Conservation (phyloP, 208 protist species). For the Trypanosoma avium region DNA sequence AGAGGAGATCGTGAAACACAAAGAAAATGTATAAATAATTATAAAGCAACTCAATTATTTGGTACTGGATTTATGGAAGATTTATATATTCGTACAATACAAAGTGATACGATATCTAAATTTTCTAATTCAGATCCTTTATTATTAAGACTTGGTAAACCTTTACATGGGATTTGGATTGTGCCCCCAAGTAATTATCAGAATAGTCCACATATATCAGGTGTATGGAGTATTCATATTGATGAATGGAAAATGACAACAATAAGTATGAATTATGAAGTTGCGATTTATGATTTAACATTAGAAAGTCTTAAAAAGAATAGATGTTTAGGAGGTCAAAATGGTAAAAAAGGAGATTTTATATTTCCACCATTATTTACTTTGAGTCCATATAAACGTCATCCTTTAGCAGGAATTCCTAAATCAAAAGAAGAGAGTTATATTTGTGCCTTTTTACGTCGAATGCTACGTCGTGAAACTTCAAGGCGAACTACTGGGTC, state of each 20-base stretch:
- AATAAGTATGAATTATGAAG: constrained; percentile 25
- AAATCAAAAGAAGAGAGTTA: neutral
- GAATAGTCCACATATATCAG: neutral
- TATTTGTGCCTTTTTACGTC: constrained; percentile 3
- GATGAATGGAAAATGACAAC: constrained; percentile 35
- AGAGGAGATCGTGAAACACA: neutral
- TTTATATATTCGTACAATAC: constrained; percentile 12
- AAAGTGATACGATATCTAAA: neutral
- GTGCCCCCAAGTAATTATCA: constrained; percentile 1
- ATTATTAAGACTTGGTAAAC: neutral
- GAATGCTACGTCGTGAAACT: neutral
- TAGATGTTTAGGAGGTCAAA: too few species aligned
- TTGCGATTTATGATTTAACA: constrained; percentile 32
- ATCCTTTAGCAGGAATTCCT: constrained; percentile 1
- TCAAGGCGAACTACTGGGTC: neutral
- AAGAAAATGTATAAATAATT: neutral
- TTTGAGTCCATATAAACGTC: constrained; percentile 13
- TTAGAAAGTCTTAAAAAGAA: too few species aligned
- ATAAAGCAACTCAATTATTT: constrained; percentile 14
- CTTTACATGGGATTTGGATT: constrained; percentile 24
- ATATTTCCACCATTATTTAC: constrained; percentile 17
- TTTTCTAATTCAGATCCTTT: neutral
- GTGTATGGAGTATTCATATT: constrained; percentile 21
- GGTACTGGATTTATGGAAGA: constrained; percentile 20
- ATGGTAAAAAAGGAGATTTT: neutral